Percentiles rank a stretch among this genome's conserved stretches.
These are phyloP conservation scores for Ophiocordyceps camponoti-rufipedis DNA, from an alignment of 2,329 filamentous ascomycete genomes.

Conservation along the genomic window DNA sequence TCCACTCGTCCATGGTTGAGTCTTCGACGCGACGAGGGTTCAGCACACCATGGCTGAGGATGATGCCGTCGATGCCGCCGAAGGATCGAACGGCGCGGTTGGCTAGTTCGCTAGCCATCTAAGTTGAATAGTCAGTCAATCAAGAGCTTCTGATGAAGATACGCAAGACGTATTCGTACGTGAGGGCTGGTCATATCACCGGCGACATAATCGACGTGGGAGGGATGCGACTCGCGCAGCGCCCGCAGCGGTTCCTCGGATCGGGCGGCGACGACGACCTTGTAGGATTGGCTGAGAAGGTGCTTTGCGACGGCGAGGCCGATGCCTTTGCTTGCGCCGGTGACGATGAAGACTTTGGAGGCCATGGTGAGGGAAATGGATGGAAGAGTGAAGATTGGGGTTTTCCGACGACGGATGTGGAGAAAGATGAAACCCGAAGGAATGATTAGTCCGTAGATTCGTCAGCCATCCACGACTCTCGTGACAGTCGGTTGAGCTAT, in stretches of 20 bases:
- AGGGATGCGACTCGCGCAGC: conserved; percentile 31
- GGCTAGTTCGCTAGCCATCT: conserved; percentile 44
- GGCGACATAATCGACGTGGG: conserved; percentile 35
- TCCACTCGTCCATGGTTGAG: conserved; percentile 56
- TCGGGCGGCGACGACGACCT: conserved; percentile 39
- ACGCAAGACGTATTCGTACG: conserved; percentile 18
- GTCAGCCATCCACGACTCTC: no score
- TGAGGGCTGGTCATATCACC: conserved; percentile 35
- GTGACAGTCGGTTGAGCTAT: no score
- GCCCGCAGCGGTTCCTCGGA: conserved; percentile 28
- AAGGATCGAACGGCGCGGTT: conserved; percentile 48
- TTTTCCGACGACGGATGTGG: neutral
- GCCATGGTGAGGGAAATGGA: neutral
- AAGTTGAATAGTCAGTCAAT: neutral
- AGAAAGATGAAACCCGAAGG: no score
- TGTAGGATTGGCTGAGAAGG: conserved; percentile 34
- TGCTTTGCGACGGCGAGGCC: conserved; percentile 35
- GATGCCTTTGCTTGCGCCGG: conserved; percentile 45
- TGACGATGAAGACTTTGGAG: conserved; percentile 42
- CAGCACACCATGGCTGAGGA: conserved; percentile 77
- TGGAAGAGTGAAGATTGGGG: neutral
- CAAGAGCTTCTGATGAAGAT: neutral
- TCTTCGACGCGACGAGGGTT: conserved; percentile 58
- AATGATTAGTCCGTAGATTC: no score
- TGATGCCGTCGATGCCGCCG: conserved; percentile 57